Percentiles rank a stretch among this genome's conserved stretches.
Evolutionary conservation across 2,329 filamentous ascomycete genomes (phyloP).

Genomic region (Pseudogymnoascus sp.): DNA sequence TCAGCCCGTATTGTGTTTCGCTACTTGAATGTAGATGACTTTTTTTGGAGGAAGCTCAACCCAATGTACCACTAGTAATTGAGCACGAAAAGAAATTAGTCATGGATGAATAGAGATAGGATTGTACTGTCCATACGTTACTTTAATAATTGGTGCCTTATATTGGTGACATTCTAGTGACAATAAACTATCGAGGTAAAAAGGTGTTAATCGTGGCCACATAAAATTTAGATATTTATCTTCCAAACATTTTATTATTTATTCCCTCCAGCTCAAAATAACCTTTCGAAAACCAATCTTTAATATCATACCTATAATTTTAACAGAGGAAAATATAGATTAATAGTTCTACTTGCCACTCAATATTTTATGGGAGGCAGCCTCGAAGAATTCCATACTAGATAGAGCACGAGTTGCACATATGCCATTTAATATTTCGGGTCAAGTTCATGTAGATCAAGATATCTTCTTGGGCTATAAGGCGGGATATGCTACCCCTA

Average conservation of each 20-base stretch:
- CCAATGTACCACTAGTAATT: neutral
- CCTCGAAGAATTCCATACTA: neutral
- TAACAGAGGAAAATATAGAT: neutral
- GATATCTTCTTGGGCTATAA: neutral
- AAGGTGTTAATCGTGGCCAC: neutral
- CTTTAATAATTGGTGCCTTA: neutral
- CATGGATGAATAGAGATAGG: neutral
- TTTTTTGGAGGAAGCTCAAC: neutral
- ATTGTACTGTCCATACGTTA: neutral
- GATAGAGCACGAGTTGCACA: neutral
- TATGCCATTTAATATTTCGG: too few relatives aligned
- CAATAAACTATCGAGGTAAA: too few relatives aligned
- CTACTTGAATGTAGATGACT: neutral
- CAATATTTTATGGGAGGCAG: neutral
- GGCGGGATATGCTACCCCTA: neutral
- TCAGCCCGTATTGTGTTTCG: neutral
- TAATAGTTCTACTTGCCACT: neutral
- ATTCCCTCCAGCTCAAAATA: neutral
- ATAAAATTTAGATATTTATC: neutral
- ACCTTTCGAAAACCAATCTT: neutral
- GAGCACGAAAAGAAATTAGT: neutral
- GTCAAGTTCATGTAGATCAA: too few relatives aligned
- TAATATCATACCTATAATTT: neutral
- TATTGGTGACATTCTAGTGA: neutral
- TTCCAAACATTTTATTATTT: neutral